Evolutionary conservation across 192 early-diverging fungal genomes (phyloP), one percentile per base, ranked within the genome.

Genomic region (Podila verticillata): DNA sequence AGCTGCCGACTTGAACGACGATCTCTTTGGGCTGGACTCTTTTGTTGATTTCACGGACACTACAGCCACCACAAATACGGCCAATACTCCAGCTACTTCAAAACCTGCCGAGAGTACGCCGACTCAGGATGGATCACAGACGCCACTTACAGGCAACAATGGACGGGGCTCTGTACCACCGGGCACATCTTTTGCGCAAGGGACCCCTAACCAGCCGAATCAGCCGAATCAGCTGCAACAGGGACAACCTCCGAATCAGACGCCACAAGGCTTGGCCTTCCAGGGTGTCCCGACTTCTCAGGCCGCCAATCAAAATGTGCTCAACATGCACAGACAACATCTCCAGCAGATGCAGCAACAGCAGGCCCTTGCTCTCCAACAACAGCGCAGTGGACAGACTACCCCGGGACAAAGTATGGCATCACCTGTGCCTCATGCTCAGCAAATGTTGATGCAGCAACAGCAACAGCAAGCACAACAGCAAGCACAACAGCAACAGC

Each of bases 31-130:
- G 4, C 22, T 80, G 36, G 77, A 80, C 1, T 80, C 75, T 9
- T 79, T 80, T 48, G 77, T 80, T 5, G 70, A 80, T 54, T 80
- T 80, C 36, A 80, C 28, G 2, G 77, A 80, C 5, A 63, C 61
- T 29, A 44, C 74, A n/a, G 34, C 51, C 9, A 39, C 12, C 63
- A 72, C 49, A 34, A 39, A 48, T 54, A n/a, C 60, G 17, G 44
- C 35, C 22, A 22, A 20, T 22, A 31, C 32, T 28, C 31, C 66
- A 7, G 26, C 36, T n/a, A 54, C 19, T 5, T 57, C 61, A 31
- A 57, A 48, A 26, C 51, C 51, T 54, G 10, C 51, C 51, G 48
- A 66, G 1, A 36, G 35, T 32, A 5, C 57, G 2, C 9, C 66
- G 4, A 29, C 47, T 47, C 34, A 60, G 30, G 58, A 60, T 6